A percentile compares a stretch with the other conserved stretches of the same genome.
Evolutionary conservation across 2,329 filamentous ascomycete species (phyloP).

Genomic region (Aspergillus fischeri): DNA sequence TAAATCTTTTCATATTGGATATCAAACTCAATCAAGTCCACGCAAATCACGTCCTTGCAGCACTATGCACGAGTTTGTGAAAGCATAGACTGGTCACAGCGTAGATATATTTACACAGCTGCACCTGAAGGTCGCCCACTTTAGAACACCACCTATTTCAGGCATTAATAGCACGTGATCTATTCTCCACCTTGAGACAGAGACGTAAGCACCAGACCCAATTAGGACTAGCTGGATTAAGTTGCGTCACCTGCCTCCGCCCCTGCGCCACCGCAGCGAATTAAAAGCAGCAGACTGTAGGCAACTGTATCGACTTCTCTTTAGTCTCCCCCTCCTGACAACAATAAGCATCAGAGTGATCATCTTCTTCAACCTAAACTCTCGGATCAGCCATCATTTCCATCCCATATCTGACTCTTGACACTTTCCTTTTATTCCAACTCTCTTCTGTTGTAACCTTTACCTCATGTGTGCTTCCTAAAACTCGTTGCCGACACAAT

Average conservation of each 20-base stretch:
- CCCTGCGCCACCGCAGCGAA: not conserved
- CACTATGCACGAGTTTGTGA: too few relatives aligned
- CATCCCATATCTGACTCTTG: not conserved
- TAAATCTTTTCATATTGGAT: not conserved
- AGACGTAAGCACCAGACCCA: not conserved
- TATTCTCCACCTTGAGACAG: not conserved
- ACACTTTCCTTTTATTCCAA: slow-evolving; percentile 1
- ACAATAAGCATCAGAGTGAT: not conserved
- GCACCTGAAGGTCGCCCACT: not conserved
- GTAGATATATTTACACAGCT: not conserved
- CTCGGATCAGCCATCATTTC: not conserved
- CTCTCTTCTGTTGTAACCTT: not conserved
- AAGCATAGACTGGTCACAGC: too few relatives aligned
- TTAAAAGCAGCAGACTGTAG: not conserved
- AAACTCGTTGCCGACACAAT: slow-evolving; percentile 17
- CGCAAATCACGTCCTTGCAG: too few relatives aligned
- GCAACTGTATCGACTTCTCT: not conserved
- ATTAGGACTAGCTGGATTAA: not conserved
- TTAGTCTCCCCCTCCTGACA: not conserved
- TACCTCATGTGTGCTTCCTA: slow-evolving; percentile 8
- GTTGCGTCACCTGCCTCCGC: not conserved
- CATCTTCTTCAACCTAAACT: not conserved
- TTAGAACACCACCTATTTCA: not conserved
- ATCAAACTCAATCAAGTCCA: not conserved
- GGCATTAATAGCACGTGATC: not conserved